phyloP scores from a whole-genome alignment of 2,329 filamentous ascomycete genomes.

The Cercospora berteroae region DNA sequence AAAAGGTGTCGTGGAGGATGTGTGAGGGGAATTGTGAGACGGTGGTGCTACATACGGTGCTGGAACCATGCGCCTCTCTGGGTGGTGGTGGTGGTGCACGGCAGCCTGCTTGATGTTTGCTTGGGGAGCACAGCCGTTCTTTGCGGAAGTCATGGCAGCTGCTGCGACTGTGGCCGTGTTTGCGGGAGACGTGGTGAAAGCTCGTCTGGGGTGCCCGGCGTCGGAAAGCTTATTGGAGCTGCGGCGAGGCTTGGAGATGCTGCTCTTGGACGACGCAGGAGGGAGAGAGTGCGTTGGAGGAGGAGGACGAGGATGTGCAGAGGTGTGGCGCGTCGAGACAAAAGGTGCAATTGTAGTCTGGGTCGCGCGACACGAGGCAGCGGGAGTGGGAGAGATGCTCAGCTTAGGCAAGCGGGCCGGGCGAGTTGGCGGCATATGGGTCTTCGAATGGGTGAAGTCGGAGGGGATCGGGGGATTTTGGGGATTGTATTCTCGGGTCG shows the following conservation, averaged over 20 bases:
- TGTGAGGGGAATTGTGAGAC: not conserved
- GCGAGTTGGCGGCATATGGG: slow-evolving; percentile 11
- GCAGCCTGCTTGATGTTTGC: slow-evolving; percentile 38
- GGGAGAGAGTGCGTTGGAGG: not conserved
- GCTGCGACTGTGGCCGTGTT: slow-evolving; percentile 11
- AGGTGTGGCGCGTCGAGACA: not conserved
- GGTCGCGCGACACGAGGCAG: slow-evolving; percentile 4
- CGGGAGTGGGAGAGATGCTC: not conserved
- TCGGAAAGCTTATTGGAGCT: not conserved
- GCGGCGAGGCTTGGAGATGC: not conserved
- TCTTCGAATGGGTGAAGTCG: slow-evolving; percentile 11
- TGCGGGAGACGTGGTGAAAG: slow-evolving; percentile 3
- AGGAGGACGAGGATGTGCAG: slow-evolving; percentile 7
- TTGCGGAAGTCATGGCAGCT: slow-evolving; percentile 16
- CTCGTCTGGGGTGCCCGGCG: not conserved
- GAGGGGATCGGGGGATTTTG: slow-evolving; percentile 11
- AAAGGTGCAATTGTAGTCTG: not conserved
- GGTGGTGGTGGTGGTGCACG: slow-evolving; percentile 31
- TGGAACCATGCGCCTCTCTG: slow-evolving; percentile 35
- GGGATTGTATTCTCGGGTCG: not conserved
- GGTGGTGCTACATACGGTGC: slow-evolving; percentile 24
- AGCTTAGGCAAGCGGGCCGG: slow-evolving; percentile 6
- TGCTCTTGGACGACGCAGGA: slow-evolving; percentile 1
- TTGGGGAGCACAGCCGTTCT: slow-evolving; percentile 27
- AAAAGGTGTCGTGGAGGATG: not conserved